Conservation (phyloP, 371 early-diverging fungal genomes). For the Synchytrium microbalum region DNA sequence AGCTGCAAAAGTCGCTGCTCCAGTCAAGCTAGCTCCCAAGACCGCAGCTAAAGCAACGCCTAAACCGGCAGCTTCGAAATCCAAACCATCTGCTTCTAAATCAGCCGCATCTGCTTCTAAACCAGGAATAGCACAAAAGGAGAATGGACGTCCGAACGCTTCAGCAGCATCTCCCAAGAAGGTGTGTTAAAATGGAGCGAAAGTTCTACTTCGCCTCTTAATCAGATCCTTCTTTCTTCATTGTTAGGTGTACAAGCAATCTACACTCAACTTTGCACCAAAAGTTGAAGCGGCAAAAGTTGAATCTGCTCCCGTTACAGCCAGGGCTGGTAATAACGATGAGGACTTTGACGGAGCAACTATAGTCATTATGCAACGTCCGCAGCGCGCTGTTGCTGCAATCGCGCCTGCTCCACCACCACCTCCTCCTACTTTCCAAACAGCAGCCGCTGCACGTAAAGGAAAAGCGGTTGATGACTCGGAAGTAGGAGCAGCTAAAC, state of each 20-base stretch:
- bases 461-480: background rate
- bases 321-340: no score
- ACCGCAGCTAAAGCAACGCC: background rate
- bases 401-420: background rate
- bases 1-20: background rate
- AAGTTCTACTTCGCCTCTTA: no score
- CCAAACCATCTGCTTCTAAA: background rate
- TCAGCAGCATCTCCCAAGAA: no score
- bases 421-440: background rate
- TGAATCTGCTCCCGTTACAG: no score
- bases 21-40: background rate
- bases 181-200: no score
- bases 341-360: no score
- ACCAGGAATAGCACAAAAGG: background rate
- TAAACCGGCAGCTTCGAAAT: background rate
- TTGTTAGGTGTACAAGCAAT: background rate
- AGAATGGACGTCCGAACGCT: background rate
- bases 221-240: no score
- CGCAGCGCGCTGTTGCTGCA: background rate
- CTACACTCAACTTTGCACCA: background rate
- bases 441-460: background rate
- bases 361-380: no score
- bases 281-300: no score
- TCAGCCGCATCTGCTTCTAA: background rate
- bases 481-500: background rate